phyloP scores from a whole-genome alignment of 495 filamentous ascomycete species.

The Talaromyces borbonicus region DNA sequence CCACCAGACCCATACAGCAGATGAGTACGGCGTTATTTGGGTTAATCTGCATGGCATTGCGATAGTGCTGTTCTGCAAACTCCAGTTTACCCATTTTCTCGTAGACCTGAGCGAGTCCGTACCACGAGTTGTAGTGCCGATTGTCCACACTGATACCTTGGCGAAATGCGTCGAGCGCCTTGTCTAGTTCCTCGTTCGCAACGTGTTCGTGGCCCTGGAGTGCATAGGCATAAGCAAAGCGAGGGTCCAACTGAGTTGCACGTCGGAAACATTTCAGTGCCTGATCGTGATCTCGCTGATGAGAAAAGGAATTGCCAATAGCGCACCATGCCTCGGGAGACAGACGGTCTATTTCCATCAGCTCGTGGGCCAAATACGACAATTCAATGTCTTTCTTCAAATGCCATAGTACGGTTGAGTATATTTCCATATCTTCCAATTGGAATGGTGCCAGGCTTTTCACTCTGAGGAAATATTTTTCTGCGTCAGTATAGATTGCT shows the following conservation, averaged over 20 bases:
- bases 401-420: constrained; percentile 96
- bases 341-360: constrained; percentile 74
- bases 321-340: constrained; percentile 95
- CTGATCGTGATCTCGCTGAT: constrained; percentile 91
- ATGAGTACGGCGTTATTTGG: constrained; percentile 84
- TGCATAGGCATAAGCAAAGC: constrained; percentile 91
- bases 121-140: constrained; percentile 95
- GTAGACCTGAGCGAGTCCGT: constrained; percentile 84
- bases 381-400: constrained; percentile 84
- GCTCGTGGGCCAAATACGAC: constrained; percentile 81
- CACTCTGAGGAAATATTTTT: constrained; percentile 70
- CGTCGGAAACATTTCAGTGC: constrained; percentile 92
- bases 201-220: constrained; percentile 94
- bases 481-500: constrained; percentile 71
- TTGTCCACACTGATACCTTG: constrained; percentile 72
- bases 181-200: constrained; percentile 95
- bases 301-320: constrained; percentile 87
- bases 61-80: constrained; percentile 82
- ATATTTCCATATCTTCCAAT: constrained; percentile 91
- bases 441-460: constrained; percentile 66
- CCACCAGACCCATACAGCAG: constrained; percentile 79
- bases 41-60: constrained; percentile 75
- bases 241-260: constrained; percentile 79
- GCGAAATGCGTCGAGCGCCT: constrained; percentile 76
- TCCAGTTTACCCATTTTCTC: constrained; percentile 92